Evolutionary conservation across 2,329 filamentous ascomycete genomes (phyloP), one percentile per base, ranked within the genome.

Genomic region (Coniosporium tulheliwenetii): DNA sequence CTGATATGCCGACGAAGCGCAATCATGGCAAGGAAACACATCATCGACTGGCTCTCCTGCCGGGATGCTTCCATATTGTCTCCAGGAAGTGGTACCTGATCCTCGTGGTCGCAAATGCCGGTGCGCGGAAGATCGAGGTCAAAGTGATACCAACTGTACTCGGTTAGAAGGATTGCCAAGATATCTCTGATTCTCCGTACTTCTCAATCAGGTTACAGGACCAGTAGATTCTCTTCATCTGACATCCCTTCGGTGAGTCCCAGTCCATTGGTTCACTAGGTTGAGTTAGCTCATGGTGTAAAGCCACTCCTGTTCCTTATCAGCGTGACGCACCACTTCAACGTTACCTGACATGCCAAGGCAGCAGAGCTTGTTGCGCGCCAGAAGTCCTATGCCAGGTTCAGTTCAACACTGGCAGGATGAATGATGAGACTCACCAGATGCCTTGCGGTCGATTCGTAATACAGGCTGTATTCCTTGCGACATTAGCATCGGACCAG

Each of bases 11-110:
- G 61, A 14, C 70, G 62, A 13, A 79, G 60, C 9, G 72, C 69
- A 37, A 79, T 70, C 49, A 77, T 73, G 0, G 74, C 75, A 2
- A 71, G 65, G 51, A 75, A 77, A 47, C 78, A 66, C 68, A 8
- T 61, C 66, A 44, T 72, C 69, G 14, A 58, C 61, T 10, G 63
- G 49, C 43, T 66, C 62, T 45, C 45, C 8, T 13, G 32, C 10
- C 13, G 9, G 7, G n/a, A 31, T 46, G 71, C 67, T 12, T 65
- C 62, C 31, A 33, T 4, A 13, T 33, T 33, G 13, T 66, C 61
- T n/a, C 60, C 64, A 26, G 74, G 73, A 19, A 77, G 57, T 10
- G 71, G 67, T 4, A 78, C 65, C n/a, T 62, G 47, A 19, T 67
- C 61, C 43, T 76, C 71, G 39, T 73, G 52, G 39, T 61, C 64